Percentiles rank a stretch among this genome's conserved stretches.
phyloP scores from a whole-genome alignment of 257 asterid genomes.

The Jacaranda copaia region DNA sequence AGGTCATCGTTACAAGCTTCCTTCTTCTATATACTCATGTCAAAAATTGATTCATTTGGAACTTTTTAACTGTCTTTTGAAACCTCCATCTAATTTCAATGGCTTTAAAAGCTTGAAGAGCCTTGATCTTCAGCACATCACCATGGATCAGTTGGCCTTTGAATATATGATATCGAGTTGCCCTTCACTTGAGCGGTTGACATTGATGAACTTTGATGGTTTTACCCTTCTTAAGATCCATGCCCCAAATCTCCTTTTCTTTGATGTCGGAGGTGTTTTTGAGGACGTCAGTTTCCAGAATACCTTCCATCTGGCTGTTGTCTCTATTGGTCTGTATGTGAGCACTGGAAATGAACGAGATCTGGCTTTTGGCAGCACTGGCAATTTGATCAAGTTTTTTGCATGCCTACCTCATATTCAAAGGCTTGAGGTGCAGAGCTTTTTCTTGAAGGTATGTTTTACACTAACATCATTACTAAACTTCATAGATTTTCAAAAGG shows the following conservation, averaged over 20 bases:
- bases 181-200: conserved; percentile 84
- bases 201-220: conserved; percentile 95
- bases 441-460: conserved; percentile 81
- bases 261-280: conserved; percentile 92
- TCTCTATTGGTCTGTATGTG: conserved; percentile 78
- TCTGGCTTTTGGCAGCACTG: conserved; percentile 66
- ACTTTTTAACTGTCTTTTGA: conserved; percentile 88
- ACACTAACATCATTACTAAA: conserved; percentile 14
- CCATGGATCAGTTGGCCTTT: conserved; percentile 91
- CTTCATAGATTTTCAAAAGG: no score
- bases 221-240: conserved; percentile 70
- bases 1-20: conserved; percentile 95
- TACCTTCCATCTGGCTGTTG: conserved; percentile 76
- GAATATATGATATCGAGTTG: conserved; percentile 77
- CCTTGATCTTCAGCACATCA: conserved; percentile 95
- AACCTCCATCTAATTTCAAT: conserved; percentile 65
- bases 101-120: conserved; percentile 88
- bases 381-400: conserved; percentile 82
- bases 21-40: conserved; percentile 72
- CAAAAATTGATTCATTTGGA: conserved; percentile 84
- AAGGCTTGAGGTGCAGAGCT: conserved; percentile 96
- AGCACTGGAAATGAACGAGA: conserved; percentile 59
- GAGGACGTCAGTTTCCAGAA: conserved; percentile 74
- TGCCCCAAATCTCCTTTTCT: conserved; percentile 91
- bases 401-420: conserved; percentile 82